These are phyloP conservation scores for Alternaria brassicicola DNA, from an alignment of 2,329 filamentous ascomycete species.

Conservation along the genomic window DNA sequence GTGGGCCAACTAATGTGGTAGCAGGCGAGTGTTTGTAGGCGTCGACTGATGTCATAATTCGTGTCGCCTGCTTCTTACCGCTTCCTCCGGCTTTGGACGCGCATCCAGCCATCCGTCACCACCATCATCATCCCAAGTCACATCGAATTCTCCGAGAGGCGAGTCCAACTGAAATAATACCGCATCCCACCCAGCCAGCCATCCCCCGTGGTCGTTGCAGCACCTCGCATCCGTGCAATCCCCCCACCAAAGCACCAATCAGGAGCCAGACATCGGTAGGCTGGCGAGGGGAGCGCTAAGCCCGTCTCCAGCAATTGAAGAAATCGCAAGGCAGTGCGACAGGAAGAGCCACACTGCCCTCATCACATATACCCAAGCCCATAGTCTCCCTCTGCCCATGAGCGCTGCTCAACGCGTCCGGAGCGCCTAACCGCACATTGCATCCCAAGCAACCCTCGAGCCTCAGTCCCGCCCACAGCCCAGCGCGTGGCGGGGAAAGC, in stretches of 20 bases:
- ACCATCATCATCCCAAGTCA: not conserved
- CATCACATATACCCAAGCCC: conserved; percentile 1
- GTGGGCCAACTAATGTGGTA: conserved; percentile 9
- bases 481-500: conserved; percentile 41
- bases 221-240: conserved; percentile 18
- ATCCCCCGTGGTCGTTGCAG: conserved; percentile 23
- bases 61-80: conserved; percentile 20
- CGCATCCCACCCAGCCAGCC: conserved; percentile 9
- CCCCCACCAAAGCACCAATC: conserved; percentile 36
- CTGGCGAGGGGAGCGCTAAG: conserved; percentile 45
- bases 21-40: conserved; percentile 7
- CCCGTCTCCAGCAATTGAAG: conserved; percentile 43
- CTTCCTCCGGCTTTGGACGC: conserved; percentile 7
- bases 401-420: conserved; percentile 35
- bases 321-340: conserved; percentile 40
- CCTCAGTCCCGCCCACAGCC: conserved; percentile 19
- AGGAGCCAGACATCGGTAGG: conserved; percentile 31
- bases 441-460: conserved; percentile 14
- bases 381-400: conserved; percentile 28
- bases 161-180: not conserved
- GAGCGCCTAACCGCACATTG: conserved; percentile 35
- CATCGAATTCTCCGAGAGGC: conserved; percentile 10
- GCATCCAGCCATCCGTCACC: conserved; percentile 5
- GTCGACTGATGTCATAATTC: conserved; percentile 16
- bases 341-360: conserved; percentile 22